Conservation (phyloP, 768 basidiomycete species). For the Pseudohyphozyma bogoriensis region DNA sequence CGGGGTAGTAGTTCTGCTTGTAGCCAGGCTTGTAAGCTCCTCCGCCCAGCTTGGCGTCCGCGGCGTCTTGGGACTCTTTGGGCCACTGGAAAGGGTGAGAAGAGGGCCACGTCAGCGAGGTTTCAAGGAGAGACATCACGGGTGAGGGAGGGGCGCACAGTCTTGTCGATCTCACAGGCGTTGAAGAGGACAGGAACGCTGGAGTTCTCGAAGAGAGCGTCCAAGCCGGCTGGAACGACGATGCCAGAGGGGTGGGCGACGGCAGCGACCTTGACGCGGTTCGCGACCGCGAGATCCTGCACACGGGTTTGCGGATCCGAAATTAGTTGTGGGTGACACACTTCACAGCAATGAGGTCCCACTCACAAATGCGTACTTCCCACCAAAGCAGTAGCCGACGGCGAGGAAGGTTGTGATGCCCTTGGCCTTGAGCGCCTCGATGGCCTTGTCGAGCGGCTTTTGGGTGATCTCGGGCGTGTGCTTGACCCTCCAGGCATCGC, state of each 20-base stretch:
- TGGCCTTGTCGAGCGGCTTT: conserved; percentile 49
- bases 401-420: conserved; percentile 54
- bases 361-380: conserved; percentile 40
- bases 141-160: neutral
- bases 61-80: conserved; percentile 41
- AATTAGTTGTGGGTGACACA: too few species aligned
- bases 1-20: conserved; percentile 5
- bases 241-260: neutral
- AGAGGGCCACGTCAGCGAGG: neutral
- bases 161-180: conserved; percentile 22
- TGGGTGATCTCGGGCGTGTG: conserved; percentile 43
- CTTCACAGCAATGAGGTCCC: too few species aligned
- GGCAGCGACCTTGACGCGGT: neutral
- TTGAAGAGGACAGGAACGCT: conserved; percentile 20
- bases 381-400: conserved; percentile 51
- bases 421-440: conserved; percentile 49
- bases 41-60: conserved; percentile 47
- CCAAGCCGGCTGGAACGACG: conserved; percentile 7
- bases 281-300: neutral
- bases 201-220: conserved; percentile 7
- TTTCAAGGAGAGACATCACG: neutral
- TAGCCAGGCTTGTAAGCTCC: neutral
- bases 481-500: conserved; percentile 43
- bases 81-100: conserved; percentile 43
- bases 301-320: neutral